phyloP scores from a whole-genome alignment of 345 rosid species.

The Angophora floribunda region DNA sequence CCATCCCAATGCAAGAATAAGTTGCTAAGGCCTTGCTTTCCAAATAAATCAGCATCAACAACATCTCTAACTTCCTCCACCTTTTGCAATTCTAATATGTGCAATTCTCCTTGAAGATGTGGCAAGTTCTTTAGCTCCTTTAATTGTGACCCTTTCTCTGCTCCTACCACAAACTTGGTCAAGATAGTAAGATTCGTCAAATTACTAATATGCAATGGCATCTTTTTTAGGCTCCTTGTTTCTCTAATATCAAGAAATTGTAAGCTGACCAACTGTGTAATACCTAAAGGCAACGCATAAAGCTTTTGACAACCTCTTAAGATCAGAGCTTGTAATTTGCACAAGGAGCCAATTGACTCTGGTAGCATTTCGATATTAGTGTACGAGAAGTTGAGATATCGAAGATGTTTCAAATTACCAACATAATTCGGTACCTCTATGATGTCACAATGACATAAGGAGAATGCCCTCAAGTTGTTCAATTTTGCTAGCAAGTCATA shows the following conservation, averaged over 20 bases:
- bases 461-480: too few relatives aligned
- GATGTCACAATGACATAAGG: too few relatives aligned
- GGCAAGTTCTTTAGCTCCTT: background rate
- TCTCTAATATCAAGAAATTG: too few relatives aligned
- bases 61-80: background rate
- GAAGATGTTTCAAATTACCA: too few relatives aligned
- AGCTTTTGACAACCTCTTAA: too few relatives aligned
- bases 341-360: too few relatives aligned
- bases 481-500: too few relatives aligned
- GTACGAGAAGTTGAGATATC: too few relatives aligned
- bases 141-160: background rate
- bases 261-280: background rate
- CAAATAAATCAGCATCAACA: background rate
- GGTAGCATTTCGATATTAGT: too few relatives aligned
- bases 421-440: too few relatives aligned
- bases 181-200: background rate
- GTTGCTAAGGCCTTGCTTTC: background rate
- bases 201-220: rapidly evolving
- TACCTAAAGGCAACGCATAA: too few relatives aligned
- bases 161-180: background rate
- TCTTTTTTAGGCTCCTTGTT: rapidly evolving
- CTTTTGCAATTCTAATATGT: background rate
- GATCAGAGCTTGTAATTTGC: too few relatives aligned
- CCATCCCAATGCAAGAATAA: background rate
- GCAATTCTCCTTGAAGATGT: background rate